Evolutionary conservation across 345 rosid species (phyloP).

Genomic region (Triadica sebifera): DNA sequence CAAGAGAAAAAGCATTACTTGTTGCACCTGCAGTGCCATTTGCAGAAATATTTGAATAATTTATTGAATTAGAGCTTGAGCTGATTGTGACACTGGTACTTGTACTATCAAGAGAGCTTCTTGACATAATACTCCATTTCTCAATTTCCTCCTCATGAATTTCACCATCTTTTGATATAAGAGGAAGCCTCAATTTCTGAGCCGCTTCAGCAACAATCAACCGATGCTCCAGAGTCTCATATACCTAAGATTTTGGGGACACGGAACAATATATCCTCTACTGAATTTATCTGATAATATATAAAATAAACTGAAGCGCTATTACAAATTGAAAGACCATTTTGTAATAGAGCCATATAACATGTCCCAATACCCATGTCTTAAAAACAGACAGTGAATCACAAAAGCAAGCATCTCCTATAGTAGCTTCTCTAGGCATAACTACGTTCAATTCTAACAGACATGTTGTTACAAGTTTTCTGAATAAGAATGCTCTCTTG

Average conservation of each 20-base stretch:
- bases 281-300: neutral
- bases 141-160: conserved; percentile 91
- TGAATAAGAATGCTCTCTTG: neutral
- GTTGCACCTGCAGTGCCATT: conserved; percentile 44
- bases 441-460: neutral
- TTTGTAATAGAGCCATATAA: neutral
- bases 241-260: conserved; percentile 49
- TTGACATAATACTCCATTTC: conserved; percentile 79
- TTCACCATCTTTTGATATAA: conserved; percentile 87
- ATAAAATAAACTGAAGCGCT: neutral
- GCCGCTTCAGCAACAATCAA: conserved; percentile 95
- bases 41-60: conserved; percentile 52
- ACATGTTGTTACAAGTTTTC: neutral
- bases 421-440: neutral
- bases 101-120: conserved; percentile 84
- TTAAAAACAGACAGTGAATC: neutral
- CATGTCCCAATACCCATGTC: neutral
- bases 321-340: neutral
- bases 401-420: neutral
- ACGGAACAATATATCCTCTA: neutral
- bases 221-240: conserved; percentile 84
- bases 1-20: conserved; percentile 31
- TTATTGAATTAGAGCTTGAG: conserved; percentile 68
- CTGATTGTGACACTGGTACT: conserved; percentile 66
- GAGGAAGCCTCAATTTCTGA: conserved; percentile 89